Base-by-base conservation (phyloP, 805 yeast genomes). In the Clavispora carvajalis region DNA sequence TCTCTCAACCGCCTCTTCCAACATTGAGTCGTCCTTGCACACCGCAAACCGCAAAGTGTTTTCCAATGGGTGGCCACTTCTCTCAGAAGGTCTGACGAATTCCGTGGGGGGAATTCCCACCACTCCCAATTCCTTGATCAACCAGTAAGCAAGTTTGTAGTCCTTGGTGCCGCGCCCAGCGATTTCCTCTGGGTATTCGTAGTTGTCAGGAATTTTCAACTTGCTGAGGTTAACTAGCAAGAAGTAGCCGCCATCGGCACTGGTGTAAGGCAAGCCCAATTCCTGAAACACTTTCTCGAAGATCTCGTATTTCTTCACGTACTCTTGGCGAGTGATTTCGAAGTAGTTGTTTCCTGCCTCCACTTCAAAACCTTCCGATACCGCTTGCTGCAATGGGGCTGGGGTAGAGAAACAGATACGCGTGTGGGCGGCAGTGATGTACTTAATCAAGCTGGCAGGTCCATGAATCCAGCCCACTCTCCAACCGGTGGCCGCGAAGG, bases 401-500 rank as follows among this genome's bases (percentile, higher is more conserved):
- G 96, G 96, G 1, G 89, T 77, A 8, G 91, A 73, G 63, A 93
- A 93, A 57, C 96, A 88, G 53, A 93, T 91, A 63, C 99, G 77
- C 1, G 96, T 88, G 63, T 93, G 96, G 0, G 98, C 98, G 19
- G 85, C 76, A 6, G 88, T 74, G 5, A 82, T 95, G 57, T 85
- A 87, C 49, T 83, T 80, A 53, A 93, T 71, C 49, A 90, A 69
- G 22, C 84, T 85, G n/a, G 85, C 73, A 39, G 85, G 82, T 6
- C 96, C 98, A 46, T 90, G 81, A 28, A 91, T 74, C 95, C 95
- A 93, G 40, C 99, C 99, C 39, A 93, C 77, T 71, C 99, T 82
- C 97, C 98, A 93, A 39, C 99, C 99, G 10, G 99, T 93, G 33
- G 96, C 96, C n/a, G 96, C 95, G 68, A 93, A 93, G 0, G 96